These are phyloP conservation scores for Albugo laibachii DNA, from an alignment of 352 stramenopile genomes.

Conservation along the genomic window DNA sequence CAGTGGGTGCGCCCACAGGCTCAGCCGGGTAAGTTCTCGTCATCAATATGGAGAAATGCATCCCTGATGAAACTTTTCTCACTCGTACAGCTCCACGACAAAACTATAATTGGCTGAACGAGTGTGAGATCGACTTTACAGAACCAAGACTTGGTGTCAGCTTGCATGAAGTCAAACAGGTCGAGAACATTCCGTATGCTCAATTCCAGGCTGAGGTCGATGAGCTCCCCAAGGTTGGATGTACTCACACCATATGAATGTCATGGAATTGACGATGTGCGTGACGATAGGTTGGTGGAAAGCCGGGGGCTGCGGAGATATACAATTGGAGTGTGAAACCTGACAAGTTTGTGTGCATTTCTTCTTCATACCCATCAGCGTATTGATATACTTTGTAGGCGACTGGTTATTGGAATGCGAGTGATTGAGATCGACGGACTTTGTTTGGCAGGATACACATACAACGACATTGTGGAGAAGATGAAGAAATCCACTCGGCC, in stretches of 20 bases:
- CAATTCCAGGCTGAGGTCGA: constrained; percentile 80
- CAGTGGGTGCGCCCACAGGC: constrained; percentile 43
- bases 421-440: constrained; percentile 57
- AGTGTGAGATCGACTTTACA: constrained; percentile 76
- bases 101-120: constrained; percentile 58
- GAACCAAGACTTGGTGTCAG: constrained; percentile 64
- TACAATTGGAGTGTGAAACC: constrained; percentile 81
- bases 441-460: constrained; percentile 48
- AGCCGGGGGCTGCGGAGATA: constrained; percentile 61
- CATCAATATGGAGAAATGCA: not conserved
- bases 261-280: not conserved
- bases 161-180: constrained; percentile 49
- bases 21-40: not conserved
- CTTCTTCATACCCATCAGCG: not conserved
- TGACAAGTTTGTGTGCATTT: constrained; percentile 17
- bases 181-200: constrained; percentile 56
- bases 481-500: constrained; percentile 50
- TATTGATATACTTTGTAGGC: constrained; percentile 9
- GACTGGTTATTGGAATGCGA: constrained; percentile 67
- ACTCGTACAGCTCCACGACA: constrained; percentile 8
- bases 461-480: constrained; percentile 64
- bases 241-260: not conserved
- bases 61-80: not conserved
- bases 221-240: constrained; percentile 46
- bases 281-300: constrained; percentile 25